Conservation (phyloP, 148 eudicot genomes). For the Fallopia convolvulus region DNA sequence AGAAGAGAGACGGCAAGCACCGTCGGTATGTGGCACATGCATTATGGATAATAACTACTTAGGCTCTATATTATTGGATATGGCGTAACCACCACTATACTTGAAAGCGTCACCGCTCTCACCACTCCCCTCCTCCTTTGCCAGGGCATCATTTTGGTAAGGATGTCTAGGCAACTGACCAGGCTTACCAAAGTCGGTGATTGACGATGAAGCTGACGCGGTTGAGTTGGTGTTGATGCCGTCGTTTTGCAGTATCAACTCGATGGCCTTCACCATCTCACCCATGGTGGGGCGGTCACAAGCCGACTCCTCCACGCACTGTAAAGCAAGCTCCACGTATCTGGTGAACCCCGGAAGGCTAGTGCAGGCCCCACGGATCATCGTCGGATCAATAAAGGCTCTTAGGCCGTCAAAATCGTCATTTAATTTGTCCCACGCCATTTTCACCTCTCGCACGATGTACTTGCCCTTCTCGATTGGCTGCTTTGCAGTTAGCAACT, state of each 20-base stretch:
- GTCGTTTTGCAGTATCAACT: constrained; percentile 50
- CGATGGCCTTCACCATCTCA: constrained; percentile 67
- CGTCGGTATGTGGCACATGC: too few species aligned
- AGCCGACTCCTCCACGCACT: constrained; percentile 73
- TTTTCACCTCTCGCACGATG: constrained; percentile 61
- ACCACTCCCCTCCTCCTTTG: constrained; percentile 26
- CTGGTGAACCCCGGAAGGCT: constrained; percentile 38
- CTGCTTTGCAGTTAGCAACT: constrained; percentile 61
- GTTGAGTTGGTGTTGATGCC: constrained; percentile 61
- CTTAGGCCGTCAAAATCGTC: constrained; percentile 50
- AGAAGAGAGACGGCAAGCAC: too few species aligned
- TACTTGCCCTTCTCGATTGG: constrained; percentile 90
- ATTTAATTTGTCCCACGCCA: constrained; percentile 31
- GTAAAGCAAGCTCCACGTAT: constrained; percentile 65
- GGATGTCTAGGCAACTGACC: constrained; percentile 32
- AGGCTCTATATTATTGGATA: constrained; percentile 58
- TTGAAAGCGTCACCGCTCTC: constrained; percentile 50
- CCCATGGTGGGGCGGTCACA: constrained; percentile 82
- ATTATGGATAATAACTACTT: constrained; percentile 24
- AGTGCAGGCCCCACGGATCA: constrained; percentile 24
- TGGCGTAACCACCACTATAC: constrained; percentile 72
- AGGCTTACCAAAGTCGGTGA: constrained; percentile 53
- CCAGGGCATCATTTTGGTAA: constrained; percentile 30
- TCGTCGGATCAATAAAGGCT: constrained; percentile 55
- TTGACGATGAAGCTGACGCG: constrained; percentile 60